Conservation (phyloP, 148 eudicot genomes). For the Vaccinium corymbosum region DNA sequence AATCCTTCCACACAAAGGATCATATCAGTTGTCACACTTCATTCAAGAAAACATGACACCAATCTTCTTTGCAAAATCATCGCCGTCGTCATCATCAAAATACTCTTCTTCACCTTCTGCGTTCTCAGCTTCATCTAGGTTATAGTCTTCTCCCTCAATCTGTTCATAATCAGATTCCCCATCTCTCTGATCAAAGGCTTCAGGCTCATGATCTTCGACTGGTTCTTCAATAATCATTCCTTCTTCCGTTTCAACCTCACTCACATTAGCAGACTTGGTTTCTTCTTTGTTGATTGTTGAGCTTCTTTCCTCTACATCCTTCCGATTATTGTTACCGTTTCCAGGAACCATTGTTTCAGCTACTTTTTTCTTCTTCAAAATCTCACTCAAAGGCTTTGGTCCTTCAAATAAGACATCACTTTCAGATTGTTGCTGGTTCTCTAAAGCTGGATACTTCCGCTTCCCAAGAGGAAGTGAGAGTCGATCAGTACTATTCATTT, state of each 20-base stretch:
- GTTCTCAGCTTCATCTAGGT: conserved; percentile 55
- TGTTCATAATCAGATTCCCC: conserved; percentile 67
- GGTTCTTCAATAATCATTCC: conserved; percentile 34
- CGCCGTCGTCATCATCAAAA: conserved; percentile 73
- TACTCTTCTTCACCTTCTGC: conserved; percentile 47
- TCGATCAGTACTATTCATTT: conserved; percentile 20
- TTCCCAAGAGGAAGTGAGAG: conserved; percentile 44
- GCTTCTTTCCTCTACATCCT: conserved; percentile 12
- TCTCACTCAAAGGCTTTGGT: conserved; percentile 89
- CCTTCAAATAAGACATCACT: conserved; percentile 66
- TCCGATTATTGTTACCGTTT: conserved; percentile 9
- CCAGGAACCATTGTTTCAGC: conserved; percentile 19
- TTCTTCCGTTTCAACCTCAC: conserved; percentile 33
- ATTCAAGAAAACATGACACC: conserved; percentile 57
- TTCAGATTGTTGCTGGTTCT: conserved; percentile 36
- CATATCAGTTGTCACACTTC: not conserved
- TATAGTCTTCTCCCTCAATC: conserved; percentile 54
- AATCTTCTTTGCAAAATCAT: conserved; percentile 80
- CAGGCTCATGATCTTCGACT: conserved; percentile 34
- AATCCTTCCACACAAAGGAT: conserved; percentile 7
- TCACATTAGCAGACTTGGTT: conserved; percentile 21
- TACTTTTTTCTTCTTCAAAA: conserved; percentile 75
- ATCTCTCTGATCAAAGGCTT: conserved; percentile 48
- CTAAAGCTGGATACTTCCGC: conserved; percentile 41
- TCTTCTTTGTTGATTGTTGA: conserved; percentile 16